Percentiles rank a stretch among this genome's conserved stretches.
Conservation (phyloP, 768 basidiomycete genomes). For the Suillus variegatus region DNA sequence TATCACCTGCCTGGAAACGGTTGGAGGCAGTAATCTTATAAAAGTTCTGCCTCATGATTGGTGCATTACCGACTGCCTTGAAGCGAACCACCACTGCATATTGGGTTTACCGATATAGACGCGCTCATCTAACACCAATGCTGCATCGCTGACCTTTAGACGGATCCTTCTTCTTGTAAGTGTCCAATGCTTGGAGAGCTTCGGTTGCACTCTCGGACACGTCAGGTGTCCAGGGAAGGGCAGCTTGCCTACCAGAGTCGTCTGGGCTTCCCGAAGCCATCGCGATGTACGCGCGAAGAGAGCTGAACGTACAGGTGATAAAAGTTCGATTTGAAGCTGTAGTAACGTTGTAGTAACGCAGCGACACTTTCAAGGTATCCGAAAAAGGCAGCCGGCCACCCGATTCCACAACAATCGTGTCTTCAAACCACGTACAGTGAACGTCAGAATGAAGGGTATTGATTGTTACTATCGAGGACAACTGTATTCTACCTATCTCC, state of each 20-base stretch:
- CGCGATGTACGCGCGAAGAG: conserved; percentile 6
- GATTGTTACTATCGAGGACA: neutral
- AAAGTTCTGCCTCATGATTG: conserved; percentile 98
- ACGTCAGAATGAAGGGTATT: neutral
- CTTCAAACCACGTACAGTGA: conserved; percentile 15
- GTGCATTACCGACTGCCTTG: conserved; percentile 96
- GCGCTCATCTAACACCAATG: neutral
- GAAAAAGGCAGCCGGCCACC: neutral
- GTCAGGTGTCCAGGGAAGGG: conserved; percentile 36
- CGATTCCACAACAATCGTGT: neutral
- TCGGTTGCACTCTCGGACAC: conserved; percentile 38
- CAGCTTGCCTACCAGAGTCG: conserved; percentile 31
- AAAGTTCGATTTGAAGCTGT: neutral
- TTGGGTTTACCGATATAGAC: neutral
- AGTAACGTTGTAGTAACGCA: neutral
- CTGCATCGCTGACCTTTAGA: conserved; percentile 57
- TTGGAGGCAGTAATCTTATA: conserved; percentile 97
- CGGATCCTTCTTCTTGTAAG: conserved; percentile 85
- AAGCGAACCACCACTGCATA: conserved; percentile 89
- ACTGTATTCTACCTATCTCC: neutral
- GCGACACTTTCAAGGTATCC: neutral
- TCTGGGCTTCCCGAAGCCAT: conserved; percentile 36
- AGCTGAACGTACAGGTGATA: neutral
- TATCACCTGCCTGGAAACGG: conserved; percentile 93
- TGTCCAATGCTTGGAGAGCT: conserved; percentile 73